Conservation (phyloP, 2,329 filamentous ascomycete species). For the Chrysoporthe cubensis region DNA sequence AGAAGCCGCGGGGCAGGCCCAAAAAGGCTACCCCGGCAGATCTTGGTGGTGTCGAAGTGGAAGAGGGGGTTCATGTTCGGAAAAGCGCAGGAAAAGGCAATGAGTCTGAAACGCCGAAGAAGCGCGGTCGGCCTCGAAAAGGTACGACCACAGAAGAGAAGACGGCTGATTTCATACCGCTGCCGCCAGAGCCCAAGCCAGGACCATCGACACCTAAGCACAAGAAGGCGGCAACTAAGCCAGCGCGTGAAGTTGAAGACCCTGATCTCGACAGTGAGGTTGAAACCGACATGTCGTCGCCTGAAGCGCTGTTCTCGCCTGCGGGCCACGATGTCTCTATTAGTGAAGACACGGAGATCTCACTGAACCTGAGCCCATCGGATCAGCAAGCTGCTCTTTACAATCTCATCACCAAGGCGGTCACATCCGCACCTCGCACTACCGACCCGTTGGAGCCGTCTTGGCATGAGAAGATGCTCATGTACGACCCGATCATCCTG, state of each 20-base stretch:
- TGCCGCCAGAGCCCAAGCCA: slow-evolving; percentile 31
- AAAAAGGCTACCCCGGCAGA: slow-evolving; percentile 36
- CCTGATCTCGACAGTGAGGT: slow-evolving; percentile 48
- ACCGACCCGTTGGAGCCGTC: slow-evolving; percentile 58
- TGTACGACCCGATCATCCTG: slow-evolving; percentile 88
- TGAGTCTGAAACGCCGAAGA: slow-evolving; percentile 37
- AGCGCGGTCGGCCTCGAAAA: slow-evolving; percentile 50
- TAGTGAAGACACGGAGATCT: slow-evolving; percentile 51
- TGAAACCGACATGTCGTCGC: slow-evolving; percentile 37
- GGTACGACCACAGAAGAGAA: slow-evolving; percentile 26
- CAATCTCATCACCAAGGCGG: slow-evolving; percentile 56
- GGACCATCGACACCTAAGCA: slow-evolving; percentile 35
- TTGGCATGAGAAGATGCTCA: slow-evolving; percentile 91
- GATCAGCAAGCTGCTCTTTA: slow-evolving; percentile 53
- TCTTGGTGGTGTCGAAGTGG: not conserved
- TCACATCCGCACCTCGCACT: slow-evolving; percentile 55
- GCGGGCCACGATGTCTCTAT: slow-evolving; percentile 47
- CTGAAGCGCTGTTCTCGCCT: slow-evolving; percentile 47
- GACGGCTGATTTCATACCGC: slow-evolving; percentile 14
- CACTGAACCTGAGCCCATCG: slow-evolving; percentile 44
- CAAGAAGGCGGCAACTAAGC: slow-evolving; percentile 32
- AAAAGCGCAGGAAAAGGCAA: slow-evolving; percentile 35
- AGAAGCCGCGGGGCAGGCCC: slow-evolving; percentile 40
- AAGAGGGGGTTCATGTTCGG: too few species aligned
- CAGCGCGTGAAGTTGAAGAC: slow-evolving; percentile 55